Percentiles rank a stretch among this genome's conserved stretches.
Evolutionary conservation across 768 basidiomycete genomes (phyloP).

Genomic region (Mycena filopes): DNA sequence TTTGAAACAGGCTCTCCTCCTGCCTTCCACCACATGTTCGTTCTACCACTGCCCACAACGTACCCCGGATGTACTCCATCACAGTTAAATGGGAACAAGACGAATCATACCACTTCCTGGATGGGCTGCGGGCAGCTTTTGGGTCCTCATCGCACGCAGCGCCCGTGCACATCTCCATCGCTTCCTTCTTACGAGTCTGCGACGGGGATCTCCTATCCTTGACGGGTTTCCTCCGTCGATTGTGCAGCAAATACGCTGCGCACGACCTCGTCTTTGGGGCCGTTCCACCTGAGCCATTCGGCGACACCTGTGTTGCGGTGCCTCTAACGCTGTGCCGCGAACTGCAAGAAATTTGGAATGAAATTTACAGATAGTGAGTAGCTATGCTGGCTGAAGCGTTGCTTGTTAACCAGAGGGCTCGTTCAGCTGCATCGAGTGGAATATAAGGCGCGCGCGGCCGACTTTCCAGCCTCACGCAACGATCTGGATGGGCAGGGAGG

Average conservation of each 20-base stretch:
- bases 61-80: constrained; percentile 15
- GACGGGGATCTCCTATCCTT: neutral
- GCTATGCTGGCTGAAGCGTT: too few relatives aligned
- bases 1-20: too few relatives aligned
- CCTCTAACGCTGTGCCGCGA: neutral
- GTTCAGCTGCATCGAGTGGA: neutral
- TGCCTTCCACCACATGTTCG: neutral
- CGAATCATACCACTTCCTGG: constrained; percentile 3
- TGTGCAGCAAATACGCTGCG: neutral
- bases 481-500: neutral
- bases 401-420: neutral
- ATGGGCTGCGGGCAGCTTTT: neutral
- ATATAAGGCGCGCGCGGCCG: neutral
- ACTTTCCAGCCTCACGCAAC: constrained; percentile 18
- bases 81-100: constrained; percentile 20
- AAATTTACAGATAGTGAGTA: neutral
- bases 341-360: neutral
- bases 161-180: constrained; percentile 10
- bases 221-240: neutral
- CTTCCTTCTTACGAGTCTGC: neutral
- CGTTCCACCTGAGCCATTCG: neutral
- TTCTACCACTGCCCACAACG: neutral
- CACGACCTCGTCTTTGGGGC: neutral
- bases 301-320: constrained; percentile 5
- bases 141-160: neutral